Base-by-base conservation (phyloP, 2,329 filamentous ascomycete genomes). In the Pyrenochaeta sp. region DNA sequence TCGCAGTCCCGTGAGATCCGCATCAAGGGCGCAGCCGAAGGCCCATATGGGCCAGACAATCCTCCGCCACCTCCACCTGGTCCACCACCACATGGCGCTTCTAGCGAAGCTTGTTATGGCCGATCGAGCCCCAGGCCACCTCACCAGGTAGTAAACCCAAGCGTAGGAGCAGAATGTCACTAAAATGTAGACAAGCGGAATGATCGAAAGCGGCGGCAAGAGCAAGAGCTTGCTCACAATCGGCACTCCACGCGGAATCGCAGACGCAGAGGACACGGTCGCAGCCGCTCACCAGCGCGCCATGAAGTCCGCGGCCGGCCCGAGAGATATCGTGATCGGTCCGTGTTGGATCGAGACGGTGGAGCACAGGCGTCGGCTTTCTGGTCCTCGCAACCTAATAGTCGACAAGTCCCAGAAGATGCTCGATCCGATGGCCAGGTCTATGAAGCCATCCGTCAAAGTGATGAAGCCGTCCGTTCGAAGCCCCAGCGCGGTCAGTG, bases 51-150 rank as follows among this genome's bases (percentile, higher is more conserved):
- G n/a, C 49, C 45, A 27, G 13, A 44, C 32, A 57, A 55, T 24
- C 50, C 59, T 50, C 53, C 56, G 9, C 59, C 56, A 15, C 57
- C 59, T 25, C 51, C 59, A 36, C 13, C 34, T 19, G 39, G 27
- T n/a, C n/a, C 19, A 3, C 39, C 46, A 15, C 53, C 59, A 3
- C 49, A 32, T 37, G 10, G 10, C 15, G 15, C 36, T 19, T 15
- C 36, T 39, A 13, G 12, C n/a, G n/a, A 39, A 13, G 12, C 13
- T 43, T 44, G 37, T 51, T 37, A 44, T 24, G 8, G 12, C 15
- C 40, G 13, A 24, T 28, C 5, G 27, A 32, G 5, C 5, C 10
- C 10, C 25, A 34, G 8, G 10, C 27, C 0, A 27, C 9, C 1
- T 5, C 12, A 2, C 0, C 24, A 25, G 3, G 22, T 13, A 19